Conservation (phyloP, 202 grass and related monocot genomes). For the Elaeis oleifera region DNA sequence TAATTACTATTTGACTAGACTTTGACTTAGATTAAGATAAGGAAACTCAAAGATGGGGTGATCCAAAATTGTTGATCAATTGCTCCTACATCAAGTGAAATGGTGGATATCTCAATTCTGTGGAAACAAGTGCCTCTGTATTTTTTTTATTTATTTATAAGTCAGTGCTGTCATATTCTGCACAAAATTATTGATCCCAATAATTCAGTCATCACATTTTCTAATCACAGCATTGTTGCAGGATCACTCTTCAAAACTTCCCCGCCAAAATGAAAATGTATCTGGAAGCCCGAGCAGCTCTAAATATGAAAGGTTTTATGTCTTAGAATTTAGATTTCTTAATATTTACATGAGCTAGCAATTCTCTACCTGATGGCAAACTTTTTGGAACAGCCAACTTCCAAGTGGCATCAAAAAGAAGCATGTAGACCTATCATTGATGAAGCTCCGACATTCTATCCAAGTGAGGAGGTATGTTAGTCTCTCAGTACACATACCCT, state of each 20-base stretch:
- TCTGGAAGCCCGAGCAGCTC: slow-evolving; percentile 24
- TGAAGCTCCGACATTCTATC: slow-evolving; percentile 75
- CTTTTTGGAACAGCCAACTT: slow-evolving; percentile 23
- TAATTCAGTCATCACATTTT: not conserved
- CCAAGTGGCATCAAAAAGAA: slow-evolving; percentile 48
- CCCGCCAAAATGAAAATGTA: not conserved
- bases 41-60: no score
- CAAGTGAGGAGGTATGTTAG: slow-evolving; percentile 76
- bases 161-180: no score
- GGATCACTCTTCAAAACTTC: slow-evolving; percentile 28
- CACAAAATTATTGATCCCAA: no score
- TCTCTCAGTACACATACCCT: not conserved
- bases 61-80: no score
- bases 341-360: slow-evolving; percentile 11
- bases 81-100: no score
- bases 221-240: slow-evolving; percentile 14
- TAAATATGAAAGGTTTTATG: slow-evolving; percentile 22
- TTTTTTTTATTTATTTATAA: no score
- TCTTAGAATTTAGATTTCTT: not conserved
- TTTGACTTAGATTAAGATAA: no score
- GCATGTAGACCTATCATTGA: slow-evolving; percentile 59
- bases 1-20: no score
- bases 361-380: not conserved
- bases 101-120: no score
- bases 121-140: no score